Evolutionary conservation across 371 early-diverging fungal species (phyloP).

Genomic region (Mucor plumbeus): DNA sequence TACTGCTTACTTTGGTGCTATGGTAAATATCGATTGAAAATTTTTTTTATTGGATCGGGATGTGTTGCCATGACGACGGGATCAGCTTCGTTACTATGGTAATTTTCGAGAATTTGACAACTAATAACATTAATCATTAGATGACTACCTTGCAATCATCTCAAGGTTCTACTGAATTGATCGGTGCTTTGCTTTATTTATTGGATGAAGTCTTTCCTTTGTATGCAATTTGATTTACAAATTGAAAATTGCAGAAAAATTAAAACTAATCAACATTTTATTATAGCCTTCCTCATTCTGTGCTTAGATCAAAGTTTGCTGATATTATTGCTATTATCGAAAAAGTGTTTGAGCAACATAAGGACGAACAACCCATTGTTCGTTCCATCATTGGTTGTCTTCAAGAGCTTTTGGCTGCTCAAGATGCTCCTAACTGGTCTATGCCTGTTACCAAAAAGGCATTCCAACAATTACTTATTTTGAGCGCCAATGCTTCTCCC

Average conservation of each 20-base stretch:
- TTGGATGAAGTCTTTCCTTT: conserved; percentile 81
- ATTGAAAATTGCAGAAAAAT: too few relatives aligned
- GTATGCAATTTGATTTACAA: conserved; percentile 45
- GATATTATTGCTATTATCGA: conserved; percentile 65
- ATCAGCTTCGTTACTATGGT: too few relatives aligned
- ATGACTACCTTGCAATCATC: conserved; percentile 69
- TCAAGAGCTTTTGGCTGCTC: conserved; percentile 79
- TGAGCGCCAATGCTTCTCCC: conserved; percentile 84
- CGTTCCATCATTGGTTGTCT: conserved; percentile 82
- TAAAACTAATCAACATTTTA: too few relatives aligned
- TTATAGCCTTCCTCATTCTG: conserved; percentile 58
- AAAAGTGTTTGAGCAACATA: conserved; percentile 60
- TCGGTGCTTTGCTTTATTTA: conserved; percentile 78
- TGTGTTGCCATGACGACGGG: neutral
- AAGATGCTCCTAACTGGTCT: conserved; percentile 80
- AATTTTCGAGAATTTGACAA: neutral
- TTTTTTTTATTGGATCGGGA: neutral
- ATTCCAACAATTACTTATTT: conserved; percentile 74
- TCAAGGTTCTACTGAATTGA: conserved; percentile 54
- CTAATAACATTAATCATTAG: conserved; percentile 41
- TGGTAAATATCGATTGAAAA: conserved; percentile 67
- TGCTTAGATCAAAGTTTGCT: conserved; percentile 71
- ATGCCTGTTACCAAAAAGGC: conserved; percentile 70
- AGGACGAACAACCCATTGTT: conserved; percentile 75
- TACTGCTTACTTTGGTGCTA: conserved; percentile 88